Evolutionary conservation across 2,329 filamentous ascomycete species (phyloP).

Genomic region (Hymenoscyphus repandus): DNA sequence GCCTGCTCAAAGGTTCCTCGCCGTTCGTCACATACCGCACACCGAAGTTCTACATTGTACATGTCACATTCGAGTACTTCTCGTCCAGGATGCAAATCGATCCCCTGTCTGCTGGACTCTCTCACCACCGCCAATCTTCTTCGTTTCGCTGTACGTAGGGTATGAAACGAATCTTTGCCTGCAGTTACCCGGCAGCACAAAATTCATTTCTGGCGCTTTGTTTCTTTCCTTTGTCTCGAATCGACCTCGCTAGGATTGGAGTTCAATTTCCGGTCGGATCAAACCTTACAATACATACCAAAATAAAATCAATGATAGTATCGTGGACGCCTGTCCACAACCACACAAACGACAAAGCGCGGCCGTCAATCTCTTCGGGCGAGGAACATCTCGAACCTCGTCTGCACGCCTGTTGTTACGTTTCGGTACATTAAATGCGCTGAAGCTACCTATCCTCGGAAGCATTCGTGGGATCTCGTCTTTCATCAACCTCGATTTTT

Average conservation of each 20-base stretch:
- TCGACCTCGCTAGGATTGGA: conserved; percentile 4
- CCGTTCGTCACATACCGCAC: background rate
- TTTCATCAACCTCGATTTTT: background rate
- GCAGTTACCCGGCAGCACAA: background rate
- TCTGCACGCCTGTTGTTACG: background rate
- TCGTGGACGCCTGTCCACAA: background rate
- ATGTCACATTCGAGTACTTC: conserved; percentile 6
- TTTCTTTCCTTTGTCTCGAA: conserved; percentile 1
- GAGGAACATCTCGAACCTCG: no score
- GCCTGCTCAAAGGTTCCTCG: conserved; percentile 7
- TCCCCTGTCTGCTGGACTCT: background rate
- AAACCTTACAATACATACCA: background rate
- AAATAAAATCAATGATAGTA: conserved; percentile 4
- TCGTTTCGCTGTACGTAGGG: conserved; percentile 8
- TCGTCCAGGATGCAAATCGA: background rate
- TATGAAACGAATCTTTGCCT: background rate
- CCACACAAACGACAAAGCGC: background rate
- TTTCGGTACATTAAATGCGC: conserved; percentile 2
- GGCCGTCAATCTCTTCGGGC: background rate
- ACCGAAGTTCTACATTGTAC: conserved; percentile 6
- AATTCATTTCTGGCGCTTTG: background rate
- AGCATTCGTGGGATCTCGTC: background rate
- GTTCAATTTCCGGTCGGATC: conserved; percentile 4
- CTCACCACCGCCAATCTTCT: conserved; percentile 1
- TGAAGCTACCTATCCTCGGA: background rate